Evolutionary conservation across 306 rosid genomes (phyloP), one percentile per base, ranked within the genome.

Genomic region (Betula pendula): DNA sequence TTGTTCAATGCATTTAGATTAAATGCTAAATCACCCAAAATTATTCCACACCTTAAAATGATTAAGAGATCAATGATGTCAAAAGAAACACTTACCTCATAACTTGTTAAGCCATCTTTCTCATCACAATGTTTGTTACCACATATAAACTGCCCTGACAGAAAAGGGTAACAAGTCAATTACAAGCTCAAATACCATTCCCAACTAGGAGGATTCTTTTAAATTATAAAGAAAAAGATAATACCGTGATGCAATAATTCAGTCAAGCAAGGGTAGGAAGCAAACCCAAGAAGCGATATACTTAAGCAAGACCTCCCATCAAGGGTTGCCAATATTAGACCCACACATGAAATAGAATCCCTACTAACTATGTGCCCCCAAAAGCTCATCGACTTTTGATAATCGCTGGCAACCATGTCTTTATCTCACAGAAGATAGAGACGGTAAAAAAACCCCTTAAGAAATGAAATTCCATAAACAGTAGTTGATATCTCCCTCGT

Each of bases 101-200:
- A 94, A 90, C 97, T 94, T 63, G 97, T 87, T 73, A 94, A 88
- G 77, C 84, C 88, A 75, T 80, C 89, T 79, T 87, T 94, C 77
- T 81, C 89, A 74, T 90, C 70, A 38, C 98, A 94, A 82, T 90
- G 93, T 82, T 88, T 90, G 88, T 89, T 92, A 47, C 97, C 97
- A 55, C 98, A 92, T 70, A 88, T 77, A 79, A 89, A 88, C 85
- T 92, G 98, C 79, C 98, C 98, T 92, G 95, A 77, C 83, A 84
- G 71, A 78, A 80, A 85, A 68, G 43, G 17, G 12, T 70, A 78
- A 70, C 51, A 69, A 68, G 81, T 77, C 75, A 81, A 70, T 53
- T 68, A 62, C 62, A 76, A 81, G 69, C 68, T 70, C 72, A 49
- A 80, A 53, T 15, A 76, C 69, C 77, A 77, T 56, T 38, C 17